A percentile compares a stretch with the other conserved stretches of the same genome.
phyloP scores from a whole-genome alignment of 2,329 filamentous ascomycete genomes.

The Fusarium pseudonygamai region DNA sequence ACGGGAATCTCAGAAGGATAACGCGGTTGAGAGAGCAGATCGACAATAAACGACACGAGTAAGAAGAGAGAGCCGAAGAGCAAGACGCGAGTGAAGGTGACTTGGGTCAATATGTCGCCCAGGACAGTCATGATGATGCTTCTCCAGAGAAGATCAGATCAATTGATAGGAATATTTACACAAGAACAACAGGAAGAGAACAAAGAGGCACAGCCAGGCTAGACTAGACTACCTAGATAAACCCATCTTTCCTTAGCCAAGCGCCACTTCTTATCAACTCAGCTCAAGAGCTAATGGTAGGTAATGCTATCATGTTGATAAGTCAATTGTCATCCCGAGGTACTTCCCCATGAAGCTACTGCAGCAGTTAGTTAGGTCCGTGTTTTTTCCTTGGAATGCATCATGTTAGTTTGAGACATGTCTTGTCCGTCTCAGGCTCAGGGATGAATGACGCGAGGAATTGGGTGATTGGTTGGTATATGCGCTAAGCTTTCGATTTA shows the following conservation, averaged over 20 bases:
- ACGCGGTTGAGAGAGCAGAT: constrained; percentile 51
- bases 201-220: neutral
- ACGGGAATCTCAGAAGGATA: constrained; percentile 53
- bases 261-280: neutral
- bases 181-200: neutral
- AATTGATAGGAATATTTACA: neutral
- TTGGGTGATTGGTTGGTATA: neutral
- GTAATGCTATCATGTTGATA: neutral
- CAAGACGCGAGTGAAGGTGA: constrained; percentile 46
- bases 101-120: constrained; percentile 38
- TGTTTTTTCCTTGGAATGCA: neutral
- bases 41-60: constrained; percentile 51
- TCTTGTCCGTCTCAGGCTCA: constrained; percentile 16
- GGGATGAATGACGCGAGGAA: constrained; percentile 10
- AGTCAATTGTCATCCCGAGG: neutral
- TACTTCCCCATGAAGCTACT: neutral
- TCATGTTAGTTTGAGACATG: constrained; percentile 5
- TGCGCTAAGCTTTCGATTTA: neutral
- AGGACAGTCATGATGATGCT: constrained; percentile 18
- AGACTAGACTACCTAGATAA: neutral
- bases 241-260: neutral
- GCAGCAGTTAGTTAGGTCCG: neutral
- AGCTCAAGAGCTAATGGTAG: neutral
- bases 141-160: neutral
- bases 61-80: constrained; percentile 46